Conservation (phyloP, 768 basidiomycete species). For the Mycena filopes region DNA sequence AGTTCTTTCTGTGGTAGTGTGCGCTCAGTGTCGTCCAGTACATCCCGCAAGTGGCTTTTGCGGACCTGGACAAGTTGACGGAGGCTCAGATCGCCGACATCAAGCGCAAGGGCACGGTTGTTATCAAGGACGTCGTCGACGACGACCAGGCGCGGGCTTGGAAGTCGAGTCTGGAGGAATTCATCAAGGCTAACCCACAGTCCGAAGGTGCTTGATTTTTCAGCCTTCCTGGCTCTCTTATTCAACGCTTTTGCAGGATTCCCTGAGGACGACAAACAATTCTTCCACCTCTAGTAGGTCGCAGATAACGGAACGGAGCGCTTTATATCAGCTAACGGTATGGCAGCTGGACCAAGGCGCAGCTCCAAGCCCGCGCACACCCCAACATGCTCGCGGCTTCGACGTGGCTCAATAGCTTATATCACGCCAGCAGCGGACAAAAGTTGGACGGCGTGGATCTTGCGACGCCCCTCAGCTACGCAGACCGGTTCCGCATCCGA, state of each 20-base stretch:
- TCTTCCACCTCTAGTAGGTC: slow-evolving; percentile 67
- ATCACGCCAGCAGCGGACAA: slow-evolving; percentile 47
- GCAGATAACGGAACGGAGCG: background rate
- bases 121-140: slow-evolving; percentile 63
- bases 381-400: slow-evolving; percentile 60
- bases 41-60: slow-evolving; percentile 63
- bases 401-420: slow-evolving; percentile 62
- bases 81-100: slow-evolving; percentile 52
- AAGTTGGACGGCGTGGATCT: slow-evolving; percentile 59
- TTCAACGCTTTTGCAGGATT: slow-evolving; percentile 43
- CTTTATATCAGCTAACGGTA: background rate
- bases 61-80: slow-evolving; percentile 54
- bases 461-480: slow-evolving; percentile 63
- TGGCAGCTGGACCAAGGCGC: slow-evolving; percentile 47
- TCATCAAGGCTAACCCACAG: slow-evolving; percentile 59
- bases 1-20: background rate
- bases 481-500: slow-evolving; percentile 72
- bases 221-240: background rate
- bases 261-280: slow-evolving; percentile 63
- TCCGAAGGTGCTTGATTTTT: slow-evolving; percentile 48
- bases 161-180: slow-evolving; percentile 61
- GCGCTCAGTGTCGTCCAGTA: slow-evolving; percentile 44
- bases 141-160: slow-evolving; percentile 56
- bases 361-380: slow-evolving; percentile 66
- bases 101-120: slow-evolving; percentile 59